Conservation (phyloP, 768 basidiomycete genomes). For the Rhodotorula babjevae region DNA sequence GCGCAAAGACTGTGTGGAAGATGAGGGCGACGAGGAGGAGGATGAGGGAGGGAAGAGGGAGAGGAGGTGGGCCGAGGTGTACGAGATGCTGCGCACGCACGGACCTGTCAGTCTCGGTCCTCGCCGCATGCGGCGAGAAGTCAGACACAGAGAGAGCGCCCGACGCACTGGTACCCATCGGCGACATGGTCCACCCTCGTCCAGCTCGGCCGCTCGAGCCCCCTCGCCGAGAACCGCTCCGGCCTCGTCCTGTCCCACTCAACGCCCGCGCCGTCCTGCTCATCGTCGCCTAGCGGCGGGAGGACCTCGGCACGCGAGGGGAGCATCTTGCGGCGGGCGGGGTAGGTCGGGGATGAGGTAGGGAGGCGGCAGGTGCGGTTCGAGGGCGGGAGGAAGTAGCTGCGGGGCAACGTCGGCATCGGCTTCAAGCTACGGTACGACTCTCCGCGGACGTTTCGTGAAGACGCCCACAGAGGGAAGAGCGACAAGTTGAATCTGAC, state of each 20-base stretch:
- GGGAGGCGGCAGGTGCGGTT: conserved; percentile 1
- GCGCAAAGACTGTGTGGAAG: background rate
- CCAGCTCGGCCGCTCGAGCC: background rate
- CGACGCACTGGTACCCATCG: background rate
- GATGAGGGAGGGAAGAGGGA: background rate
- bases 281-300: too few species aligned
- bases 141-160: background rate
- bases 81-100: background rate
- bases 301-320: background rate
- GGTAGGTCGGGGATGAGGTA: background rate
- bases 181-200: background rate
- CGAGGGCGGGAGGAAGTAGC: background rate
- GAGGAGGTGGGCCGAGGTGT: background rate
- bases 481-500: too few species aligned
- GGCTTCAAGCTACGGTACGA: background rate
- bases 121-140: too few species aligned
- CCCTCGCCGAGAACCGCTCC: background rate
- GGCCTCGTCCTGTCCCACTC: background rate
- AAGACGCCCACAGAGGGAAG: background rate
- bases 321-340: background rate
- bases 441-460: too few species aligned
- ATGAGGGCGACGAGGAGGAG: too few species aligned
- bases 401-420: too few species aligned
- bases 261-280: too few species aligned
- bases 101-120: background rate